Base-by-base conservation (phyloP, 108 stramenopile species). In the Epipyxis sp. region DNA sequence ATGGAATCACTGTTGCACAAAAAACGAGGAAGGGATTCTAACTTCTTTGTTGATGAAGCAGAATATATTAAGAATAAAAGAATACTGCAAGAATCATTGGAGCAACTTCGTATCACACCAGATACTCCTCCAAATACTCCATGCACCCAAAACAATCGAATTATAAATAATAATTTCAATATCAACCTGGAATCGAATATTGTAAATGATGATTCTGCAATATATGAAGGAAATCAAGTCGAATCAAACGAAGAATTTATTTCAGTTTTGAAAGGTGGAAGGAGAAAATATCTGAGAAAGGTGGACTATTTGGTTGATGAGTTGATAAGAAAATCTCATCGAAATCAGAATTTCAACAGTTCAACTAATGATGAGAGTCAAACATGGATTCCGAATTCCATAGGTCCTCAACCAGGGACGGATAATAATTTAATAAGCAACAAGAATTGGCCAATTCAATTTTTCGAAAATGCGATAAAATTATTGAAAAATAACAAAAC, bases 221-320 rank as follows among this genome's bases (percentile, higher is more conserved):
- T n/a, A n/a, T n/a, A n/a, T n/a, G n/a, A n/a, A n/a, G n/a, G n/a
- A n/a, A n/a, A n/a, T n/a, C n/a, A n/a, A n/a, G n/a, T n/a, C n/a
- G n/a, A n/a, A n/a, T n/a, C n/a, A n/a, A n/a, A n/a, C n/a, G n/a
- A 57, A 25, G 25, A 20, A 25, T 65, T 65, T 37, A 65, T 65
- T 35, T 3, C 61, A 32, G 34, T 25, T 29, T 29, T 65, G 3
- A 65, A 65, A 37, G 61, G 61, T 65, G 61, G 61, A 32, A 65
- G 35, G 61, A 29, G 25, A 29, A 3, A 65, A 65, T 65, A 65
- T 65, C 30, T 65, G 3, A 3, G 61, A 6, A 65, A 65, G 34
- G 61, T 65, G 25, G 61, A 65, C 61, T 65, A 65, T 37, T 25
- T 65, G 3, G 61, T 65, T 29, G 61, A 65, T 25, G 61, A 65